Evolutionary conservation across 2,329 filamentous ascomycete species (phyloP), one percentile per base, ranked within the genome.

Genomic region (Conoideocrella luteorostrata): DNA sequence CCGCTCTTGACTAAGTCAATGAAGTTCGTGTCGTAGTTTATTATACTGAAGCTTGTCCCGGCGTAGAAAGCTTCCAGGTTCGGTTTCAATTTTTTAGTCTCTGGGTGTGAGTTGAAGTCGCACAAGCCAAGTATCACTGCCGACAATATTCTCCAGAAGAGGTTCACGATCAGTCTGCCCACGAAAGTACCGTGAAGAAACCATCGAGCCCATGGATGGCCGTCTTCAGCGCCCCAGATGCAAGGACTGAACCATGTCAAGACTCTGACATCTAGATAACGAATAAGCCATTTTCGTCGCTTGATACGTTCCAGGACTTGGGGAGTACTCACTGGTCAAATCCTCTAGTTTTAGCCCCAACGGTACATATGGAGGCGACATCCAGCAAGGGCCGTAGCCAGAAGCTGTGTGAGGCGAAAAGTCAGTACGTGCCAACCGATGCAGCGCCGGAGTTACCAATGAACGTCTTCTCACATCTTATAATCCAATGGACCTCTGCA

Each of bases 231-330:
- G 4, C 80, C 82, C 81, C 83, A 90, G 12, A 84, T 73, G 56
- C 84, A 89, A 0, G 86, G 86, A 41, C 77, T 82, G 61, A 90
- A 80, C 80, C 82, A 88, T 2, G 79, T 84, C 42, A 89, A 63
- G 50, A 85, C 71, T 0, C 86, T 78, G 0, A 77, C 83, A 24
- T 72, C 68, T 69, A 41, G n/a, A 7, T 4, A 35, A n/a, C 24
- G 13, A 22, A 32, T 13, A 30, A 82, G 77, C 0, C 9, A 18
- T 21, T 3, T 13, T 9, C 22, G n/a, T 12, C 4, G 22, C 13
- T 10, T 24, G n/a, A 24, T 11, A 22, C 22, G 13, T 13, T 7
- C 75, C 80, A 22, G 65, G 59, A 64, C 35, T 21, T 10, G 1
- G 13, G 17, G 10, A 3, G 5, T 2, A 62, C 65, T 44, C 47